Base-by-base conservation (phyloP, 306 rosid genomes). In the Glycine soja region DNA sequence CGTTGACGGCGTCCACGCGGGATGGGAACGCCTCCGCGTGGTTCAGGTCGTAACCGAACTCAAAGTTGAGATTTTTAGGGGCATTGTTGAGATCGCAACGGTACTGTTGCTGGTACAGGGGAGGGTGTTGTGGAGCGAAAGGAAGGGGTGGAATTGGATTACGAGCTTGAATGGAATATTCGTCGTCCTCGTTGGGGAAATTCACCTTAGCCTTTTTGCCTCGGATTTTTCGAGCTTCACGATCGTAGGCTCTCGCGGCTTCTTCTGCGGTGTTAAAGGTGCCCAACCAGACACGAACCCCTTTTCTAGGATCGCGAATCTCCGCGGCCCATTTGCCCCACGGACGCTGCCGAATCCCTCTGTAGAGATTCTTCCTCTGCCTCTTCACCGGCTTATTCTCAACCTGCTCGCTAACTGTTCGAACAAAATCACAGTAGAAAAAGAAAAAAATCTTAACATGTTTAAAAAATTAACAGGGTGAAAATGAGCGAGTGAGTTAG, bases 301-400 rank as follows among this genome's bases (percentile, higher is more conserved):
- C 99, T 87, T 95, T 95, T 38, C 97, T 81, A 0, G 99, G 99
- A 43, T 95, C 99, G 30, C 97, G 97, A 62, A 95, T 95, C 91
- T 95, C 97, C 0, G 97, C 93, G 0, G 97, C 99, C 97, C 99
- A 95, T 91, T 95, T 95, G 0, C 97, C 97, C 99, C 97, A 95
- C 0, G 97, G 97, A 13, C 99, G 99, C 72, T 89, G 99, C 34
- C 99, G 92, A 24, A 91, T 95, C 32, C 99, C 99, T 82, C 97
- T 75, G 89, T 91, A 95, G 2, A 90, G 89, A 47, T 93, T 95
- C 87, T 93, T 95, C 92, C 99, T 89, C 83, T 87, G 93, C 82
- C 89, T 86, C 80, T 93, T 93, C 69, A 73, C 43, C 0, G 97
- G 95, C 82, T 91, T 57, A 0, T 10, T 91, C 81, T 91, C 90